Percentiles rank a stretch among this genome's conserved stretches.
These are phyloP conservation scores for Phytophthora sojae DNA, from an alignment of 352 stramenopile genomes.

Conservation along the genomic window DNA sequence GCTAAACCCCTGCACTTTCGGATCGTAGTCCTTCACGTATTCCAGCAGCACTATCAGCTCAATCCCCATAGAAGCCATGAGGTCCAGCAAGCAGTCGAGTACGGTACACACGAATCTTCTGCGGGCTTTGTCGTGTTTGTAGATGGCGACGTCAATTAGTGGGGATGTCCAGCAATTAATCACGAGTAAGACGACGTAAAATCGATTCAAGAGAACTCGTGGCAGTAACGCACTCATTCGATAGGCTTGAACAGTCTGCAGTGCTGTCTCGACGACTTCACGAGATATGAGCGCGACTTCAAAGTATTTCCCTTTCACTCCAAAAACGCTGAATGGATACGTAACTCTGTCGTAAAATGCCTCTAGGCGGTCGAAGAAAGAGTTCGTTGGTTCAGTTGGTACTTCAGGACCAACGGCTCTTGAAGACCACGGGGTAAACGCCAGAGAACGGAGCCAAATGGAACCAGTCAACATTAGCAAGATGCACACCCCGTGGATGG, in stretches of 20 bases:
- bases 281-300: neutral
- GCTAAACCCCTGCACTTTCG: neutral
- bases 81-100: conserved; percentile 19
- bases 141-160: neutral
- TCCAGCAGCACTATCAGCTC: conserved; percentile 2
- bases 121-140: neutral
- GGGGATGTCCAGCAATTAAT: neutral
- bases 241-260: neutral
- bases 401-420: neutral
- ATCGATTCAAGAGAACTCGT: neutral
- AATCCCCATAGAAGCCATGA: conserved; percentile 16
- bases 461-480: neutral
- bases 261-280: neutral
- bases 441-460: neutral
- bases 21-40: conserved; percentile 13
- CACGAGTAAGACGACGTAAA: neutral
- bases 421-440: neutral
- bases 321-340: neutral
- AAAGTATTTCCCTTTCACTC: neutral
- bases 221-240: neutral
- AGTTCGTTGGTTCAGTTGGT: neutral
- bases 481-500: neutral
- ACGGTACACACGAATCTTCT: conserved; percentile 1
- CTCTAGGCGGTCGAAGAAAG: neutral
- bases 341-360: neutral